Conservation (phyloP, 2,329 filamentous ascomycete genomes). For the Fusarium sp. region DNA sequence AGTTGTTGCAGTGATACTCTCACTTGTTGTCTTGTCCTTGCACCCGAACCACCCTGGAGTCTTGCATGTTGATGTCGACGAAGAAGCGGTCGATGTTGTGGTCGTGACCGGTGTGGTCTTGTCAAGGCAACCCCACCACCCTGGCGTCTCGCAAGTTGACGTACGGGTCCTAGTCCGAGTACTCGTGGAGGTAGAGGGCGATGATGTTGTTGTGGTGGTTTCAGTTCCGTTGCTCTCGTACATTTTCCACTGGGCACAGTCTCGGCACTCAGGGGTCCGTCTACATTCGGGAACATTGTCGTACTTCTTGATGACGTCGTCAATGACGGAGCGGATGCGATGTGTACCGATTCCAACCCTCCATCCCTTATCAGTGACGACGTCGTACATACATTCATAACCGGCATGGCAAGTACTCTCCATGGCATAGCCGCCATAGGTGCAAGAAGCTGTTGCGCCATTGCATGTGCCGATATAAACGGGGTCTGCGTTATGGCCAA, state of each 20-base stretch:
- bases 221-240: constrained; percentile 92
- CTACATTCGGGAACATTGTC: constrained; percentile 83
- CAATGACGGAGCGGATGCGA: constrained; percentile 88
- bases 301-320: constrained; percentile 87
- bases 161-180: constrained; percentile 82
- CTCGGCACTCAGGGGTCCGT: constrained; percentile 82
- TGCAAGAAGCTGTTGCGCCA: constrained; percentile 87
- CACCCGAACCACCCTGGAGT: constrained; percentile 77
- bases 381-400: constrained; percentile 89
- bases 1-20: constrained; percentile 50
- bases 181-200: constrained; percentile 64
- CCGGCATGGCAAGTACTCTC: constrained; percentile 94
- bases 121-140: constrained; percentile 89
- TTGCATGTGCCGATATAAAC: constrained; percentile 96
- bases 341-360: constrained; percentile 91
- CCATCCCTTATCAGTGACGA: constrained; percentile 92
- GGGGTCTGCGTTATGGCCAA: constrained; percentile 95
- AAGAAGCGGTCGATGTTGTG: constrained; percentile 60
- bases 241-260: constrained; percentile 95
- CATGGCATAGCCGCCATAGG: constrained; percentile 92
- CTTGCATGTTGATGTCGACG: constrained; percentile 68
- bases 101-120: constrained; percentile 66
- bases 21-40: constrained; percentile 61
- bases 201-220: constrained; percentile 73
- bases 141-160: constrained; percentile 88